phyloP scores from a whole-genome alignment of 768 basidiomycete genomes.

The Suillus cothurnatus region DNA sequence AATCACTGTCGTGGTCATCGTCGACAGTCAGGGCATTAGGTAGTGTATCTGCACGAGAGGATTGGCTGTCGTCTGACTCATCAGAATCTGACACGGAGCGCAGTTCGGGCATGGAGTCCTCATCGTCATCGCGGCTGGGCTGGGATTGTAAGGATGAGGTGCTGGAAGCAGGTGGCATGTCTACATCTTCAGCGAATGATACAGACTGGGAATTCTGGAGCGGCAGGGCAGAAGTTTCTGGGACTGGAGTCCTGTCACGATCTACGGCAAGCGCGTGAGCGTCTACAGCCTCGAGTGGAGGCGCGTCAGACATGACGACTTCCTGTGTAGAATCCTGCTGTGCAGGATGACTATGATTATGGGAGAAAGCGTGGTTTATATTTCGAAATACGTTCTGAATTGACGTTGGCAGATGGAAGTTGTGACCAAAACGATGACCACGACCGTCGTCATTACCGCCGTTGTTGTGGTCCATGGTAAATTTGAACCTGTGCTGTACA shows the following conservation, averaged over 20 bases:
- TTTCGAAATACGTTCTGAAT: constrained; percentile 33
- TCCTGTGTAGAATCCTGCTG: constrained; percentile 1
- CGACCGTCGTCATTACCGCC: constrained; percentile 12
- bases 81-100: constrained; percentile 41
- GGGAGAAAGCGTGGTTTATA: constrained; percentile 33
- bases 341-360: constrained; percentile 8
- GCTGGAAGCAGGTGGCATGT: constrained; percentile 9
- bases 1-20: constrained; percentile 30
- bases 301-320: constrained; percentile 4
- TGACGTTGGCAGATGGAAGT: constrained; percentile 28
- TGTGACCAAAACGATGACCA: constrained; percentile 16
- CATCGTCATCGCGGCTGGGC: constrained; percentile 29
- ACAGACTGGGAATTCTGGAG: constrained; percentile 11
- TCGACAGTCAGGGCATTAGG: constrained; percentile 28
- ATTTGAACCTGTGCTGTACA: background rate
- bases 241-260: constrained; percentile 4
- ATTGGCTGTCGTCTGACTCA: constrained; percentile 33
- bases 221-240: constrained; percentile 10
- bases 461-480: constrained; percentile 14
- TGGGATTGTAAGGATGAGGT: background rate
- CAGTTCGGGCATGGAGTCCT: constrained; percentile 45
- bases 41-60: constrained; percentile 33
- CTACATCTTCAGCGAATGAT: constrained; percentile 9
- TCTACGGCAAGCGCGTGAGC: background rate
- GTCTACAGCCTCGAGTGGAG: constrained; percentile 12